phyloP scores from a whole-genome alignment of 345 rosid species.

The Eutrema yunnanense region DNA sequence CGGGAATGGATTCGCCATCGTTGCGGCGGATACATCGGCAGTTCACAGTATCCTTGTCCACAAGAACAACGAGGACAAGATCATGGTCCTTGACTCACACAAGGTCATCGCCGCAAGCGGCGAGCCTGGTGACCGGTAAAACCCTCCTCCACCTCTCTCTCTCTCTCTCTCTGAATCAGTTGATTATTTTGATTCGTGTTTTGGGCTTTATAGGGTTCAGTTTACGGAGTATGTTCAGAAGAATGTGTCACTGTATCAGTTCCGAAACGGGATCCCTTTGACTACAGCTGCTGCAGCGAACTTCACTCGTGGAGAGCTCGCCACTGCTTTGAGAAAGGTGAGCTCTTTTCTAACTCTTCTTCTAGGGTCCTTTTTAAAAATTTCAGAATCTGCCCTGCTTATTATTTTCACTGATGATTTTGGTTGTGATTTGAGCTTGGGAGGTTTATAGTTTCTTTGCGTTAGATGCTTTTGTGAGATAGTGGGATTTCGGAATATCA shows the following conservation, averaged over 20 bases:
- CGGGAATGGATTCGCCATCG: constrained; percentile 76
- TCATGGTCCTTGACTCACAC: constrained; percentile 93
- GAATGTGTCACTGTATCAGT: constrained; percentile 91
- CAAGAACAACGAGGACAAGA: constrained; percentile 93
- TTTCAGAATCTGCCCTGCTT: not conserved
- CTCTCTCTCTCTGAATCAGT: not conserved
- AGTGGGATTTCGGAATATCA: not conserved
- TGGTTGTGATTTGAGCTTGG: not conserved
- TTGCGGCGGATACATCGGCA: constrained; percentile 88
- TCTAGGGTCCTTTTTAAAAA: not conserved
- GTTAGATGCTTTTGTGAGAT: not conserved
- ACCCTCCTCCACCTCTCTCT: not conserved
- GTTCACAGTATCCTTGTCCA: constrained; percentile 88
- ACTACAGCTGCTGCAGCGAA: constrained; percentile 88
- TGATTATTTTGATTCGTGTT: not conserved
- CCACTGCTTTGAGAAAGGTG: constrained; percentile 95
- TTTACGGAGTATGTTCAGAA: constrained; percentile 96
- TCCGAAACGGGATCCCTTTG: constrained; percentile 86
- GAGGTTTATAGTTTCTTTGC: not conserved
- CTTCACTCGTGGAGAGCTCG: constrained; percentile 91
- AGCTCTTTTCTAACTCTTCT: not conserved
- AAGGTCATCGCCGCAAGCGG: constrained; percentile 97
- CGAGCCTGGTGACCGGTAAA: constrained; percentile 89
- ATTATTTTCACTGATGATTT: not conserved
- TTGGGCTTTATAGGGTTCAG: constrained; percentile 52